Conservation (phyloP, 257 asterid genomes). For the Gentiana dahurica region DNA sequence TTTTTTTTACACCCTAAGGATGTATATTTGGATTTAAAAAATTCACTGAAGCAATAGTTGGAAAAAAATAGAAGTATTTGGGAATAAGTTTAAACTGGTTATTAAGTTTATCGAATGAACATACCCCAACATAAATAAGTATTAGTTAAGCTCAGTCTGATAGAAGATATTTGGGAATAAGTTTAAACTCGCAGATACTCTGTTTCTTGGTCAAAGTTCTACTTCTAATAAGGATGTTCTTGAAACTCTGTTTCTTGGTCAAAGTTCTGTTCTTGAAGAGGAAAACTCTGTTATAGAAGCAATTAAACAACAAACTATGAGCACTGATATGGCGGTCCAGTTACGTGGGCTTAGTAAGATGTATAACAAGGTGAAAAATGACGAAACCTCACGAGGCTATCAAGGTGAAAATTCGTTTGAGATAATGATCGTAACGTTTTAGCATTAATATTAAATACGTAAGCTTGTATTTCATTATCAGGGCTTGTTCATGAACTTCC, state of each 20-base stretch:
- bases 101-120: too few relatives aligned
- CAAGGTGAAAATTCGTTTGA: conserved; percentile 10
- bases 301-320: conserved; percentile 13
- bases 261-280: conserved; percentile 11
- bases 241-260: too few relatives aligned
- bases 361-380: conserved; percentile 19
- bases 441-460: too few relatives aligned
- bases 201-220: conserved; percentile 8
- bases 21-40: too few relatives aligned
- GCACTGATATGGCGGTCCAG: conserved; percentile 26
- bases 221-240: conserved; percentile 18
- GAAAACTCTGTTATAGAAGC: conserved; percentile 20
- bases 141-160: too few relatives aligned
- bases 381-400: conserved; percentile 23
- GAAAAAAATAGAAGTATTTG: too few relatives aligned
- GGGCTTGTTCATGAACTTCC: conserved; percentile 30
- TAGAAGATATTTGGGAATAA: too few relatives aligned
- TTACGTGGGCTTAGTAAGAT: conserved; percentile 25
- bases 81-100: too few relatives aligned
- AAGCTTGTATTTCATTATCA: not conserved
- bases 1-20: too few relatives aligned
- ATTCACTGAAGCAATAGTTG: too few relatives aligned
- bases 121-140: too few relatives aligned
- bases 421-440: too few relatives aligned
- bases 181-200: conserved; percentile 7